phyloP scores from a whole-genome alignment of 2,329 filamentous ascomycete species.

The Aspergillus sp. region DNA sequence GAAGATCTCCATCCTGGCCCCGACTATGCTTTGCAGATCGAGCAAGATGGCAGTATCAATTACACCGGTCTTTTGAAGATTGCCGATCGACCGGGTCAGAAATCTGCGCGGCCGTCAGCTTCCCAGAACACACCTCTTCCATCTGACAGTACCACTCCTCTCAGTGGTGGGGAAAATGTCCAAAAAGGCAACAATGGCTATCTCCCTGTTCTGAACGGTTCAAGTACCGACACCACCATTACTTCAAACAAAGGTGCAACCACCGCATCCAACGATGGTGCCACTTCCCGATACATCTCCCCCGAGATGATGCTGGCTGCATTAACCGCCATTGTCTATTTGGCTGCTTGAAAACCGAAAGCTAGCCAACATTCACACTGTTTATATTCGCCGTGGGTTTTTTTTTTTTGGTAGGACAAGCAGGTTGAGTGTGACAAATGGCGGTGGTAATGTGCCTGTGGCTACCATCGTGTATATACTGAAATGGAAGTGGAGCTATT shows the following conservation, averaged over 20 bases:
- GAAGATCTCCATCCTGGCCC: conserved; percentile 42
- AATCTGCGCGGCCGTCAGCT: background rate
- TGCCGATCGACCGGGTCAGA: conserved; percentile 30
- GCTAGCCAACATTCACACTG: background rate
- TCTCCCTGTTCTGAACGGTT: conserved; percentile 18
- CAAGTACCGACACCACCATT: conserved; percentile 6
- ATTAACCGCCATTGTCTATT: conserved; percentile 13
- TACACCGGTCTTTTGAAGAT: conserved; percentile 56
- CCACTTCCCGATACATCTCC: conserved; percentile 14
- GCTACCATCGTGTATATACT: conserved; percentile 6
- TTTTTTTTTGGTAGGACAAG: background rate
- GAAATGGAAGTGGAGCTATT: background rate
- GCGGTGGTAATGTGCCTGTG: background rate
- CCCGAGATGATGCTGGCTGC: conserved; percentile 15
- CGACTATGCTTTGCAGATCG: conserved; percentile 62
- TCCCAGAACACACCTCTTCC: conserved; percentile 9
- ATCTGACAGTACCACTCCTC: conserved; percentile 14
- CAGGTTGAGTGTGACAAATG: background rate
- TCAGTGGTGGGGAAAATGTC: conserved; percentile 11
- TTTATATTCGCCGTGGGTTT: background rate
- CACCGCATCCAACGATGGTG: conserved; percentile 14
- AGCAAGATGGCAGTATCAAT: conserved; percentile 53
- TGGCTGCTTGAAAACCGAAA: conserved; percentile 6
- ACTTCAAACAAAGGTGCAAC: conserved; percentile 17
- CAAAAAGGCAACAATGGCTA: conserved; percentile 21